These are phyloP conservation scores for Venturia asperata DNA, from an alignment of 2,329 filamentous ascomycete genomes.

Conservation along the genomic window DNA sequence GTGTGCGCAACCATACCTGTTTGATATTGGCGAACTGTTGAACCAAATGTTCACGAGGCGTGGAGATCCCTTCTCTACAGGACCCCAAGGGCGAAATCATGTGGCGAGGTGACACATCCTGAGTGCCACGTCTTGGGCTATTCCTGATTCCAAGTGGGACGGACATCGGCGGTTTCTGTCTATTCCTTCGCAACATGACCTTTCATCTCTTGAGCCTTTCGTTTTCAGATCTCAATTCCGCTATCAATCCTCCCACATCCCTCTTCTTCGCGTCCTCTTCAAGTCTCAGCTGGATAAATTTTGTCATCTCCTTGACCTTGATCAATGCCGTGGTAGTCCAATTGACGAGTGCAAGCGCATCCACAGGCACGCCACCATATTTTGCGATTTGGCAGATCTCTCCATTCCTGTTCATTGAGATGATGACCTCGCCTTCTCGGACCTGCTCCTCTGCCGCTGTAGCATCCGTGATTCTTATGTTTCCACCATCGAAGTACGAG, in stretches of 20 bases:
- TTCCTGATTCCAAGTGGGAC: not conserved
- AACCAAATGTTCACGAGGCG: not conserved
- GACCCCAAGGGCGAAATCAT: not conserved
- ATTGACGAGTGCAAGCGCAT: slow-evolving; percentile 69
- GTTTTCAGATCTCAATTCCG: slow-evolving; percentile 78
- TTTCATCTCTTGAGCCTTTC: slow-evolving; percentile 37
- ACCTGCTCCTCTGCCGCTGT: slow-evolving; percentile 70
- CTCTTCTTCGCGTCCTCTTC: slow-evolving; percentile 70
- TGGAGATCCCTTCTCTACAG: not conserved
- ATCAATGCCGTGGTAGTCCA: slow-evolving; percentile 67
- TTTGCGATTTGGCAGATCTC: slow-evolving; percentile 91
- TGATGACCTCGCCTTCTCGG: slow-evolving; percentile 63
- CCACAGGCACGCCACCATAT: slow-evolving; percentile 73
- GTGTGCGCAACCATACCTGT: not conserved
- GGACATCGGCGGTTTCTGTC: not conserved
- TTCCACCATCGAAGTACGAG: slow-evolving; percentile 70
- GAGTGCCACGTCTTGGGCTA: not conserved
- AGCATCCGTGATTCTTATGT: slow-evolving; percentile 65
- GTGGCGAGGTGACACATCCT: not conserved
- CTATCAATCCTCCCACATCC: slow-evolving; percentile 70
- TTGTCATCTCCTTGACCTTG: slow-evolving; percentile 74
- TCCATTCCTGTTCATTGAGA: slow-evolving; percentile 82
- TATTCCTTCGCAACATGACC: not conserved
- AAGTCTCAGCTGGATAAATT: slow-evolving; percentile 64
- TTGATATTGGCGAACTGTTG: not conserved